Evolutionary conservation across 2,329 filamentous ascomycete species (phyloP).

Genomic region (Cordyceps javanica): DNA sequence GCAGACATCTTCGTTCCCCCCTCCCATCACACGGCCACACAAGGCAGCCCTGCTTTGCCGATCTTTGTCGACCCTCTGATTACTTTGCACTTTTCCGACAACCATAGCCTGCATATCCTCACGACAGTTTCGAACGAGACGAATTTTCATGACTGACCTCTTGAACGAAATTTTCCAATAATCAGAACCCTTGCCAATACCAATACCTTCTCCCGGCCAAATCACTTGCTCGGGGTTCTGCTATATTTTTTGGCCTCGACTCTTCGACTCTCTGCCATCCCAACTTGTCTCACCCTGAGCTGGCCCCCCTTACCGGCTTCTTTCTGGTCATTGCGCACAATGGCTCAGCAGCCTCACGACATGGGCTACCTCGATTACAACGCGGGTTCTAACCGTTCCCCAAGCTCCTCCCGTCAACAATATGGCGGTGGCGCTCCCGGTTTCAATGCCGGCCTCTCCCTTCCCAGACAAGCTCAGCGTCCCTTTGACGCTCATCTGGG

Average conservation of each 20-base stretch:
- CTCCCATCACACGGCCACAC: background rate
- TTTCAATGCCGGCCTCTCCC: conserved; percentile 43
- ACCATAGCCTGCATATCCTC: background rate
- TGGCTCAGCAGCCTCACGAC: conserved; percentile 50
- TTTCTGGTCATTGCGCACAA: conserved; percentile 14
- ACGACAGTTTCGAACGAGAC: conserved; percentile 10
- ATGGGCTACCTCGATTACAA: conserved; percentile 67
- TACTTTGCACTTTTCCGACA: background rate
- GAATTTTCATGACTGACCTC: conserved; percentile 9
- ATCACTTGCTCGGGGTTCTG: background rate
- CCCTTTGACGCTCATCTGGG: conserved; percentile 68
- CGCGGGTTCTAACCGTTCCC: conserved; percentile 53
- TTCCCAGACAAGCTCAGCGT: conserved; percentile 55
- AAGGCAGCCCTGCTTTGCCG: background rate
- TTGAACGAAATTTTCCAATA: background rate
- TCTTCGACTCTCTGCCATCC: background rate
- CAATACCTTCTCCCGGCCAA: background rate
- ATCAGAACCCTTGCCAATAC: background rate
- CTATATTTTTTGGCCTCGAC: background rate
- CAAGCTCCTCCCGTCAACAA: conserved; percentile 61
- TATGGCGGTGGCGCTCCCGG: conserved; percentile 37
- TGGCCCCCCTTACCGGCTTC: background rate
- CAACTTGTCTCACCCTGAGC: background rate
- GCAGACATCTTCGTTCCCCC: background rate
- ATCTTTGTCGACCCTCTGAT: background rate